Percentiles rank a stretch among this genome's conserved stretches.
Conservation (phyloP, 495 filamentous ascomycete genomes). For the Penicillium nucicola region DNA sequence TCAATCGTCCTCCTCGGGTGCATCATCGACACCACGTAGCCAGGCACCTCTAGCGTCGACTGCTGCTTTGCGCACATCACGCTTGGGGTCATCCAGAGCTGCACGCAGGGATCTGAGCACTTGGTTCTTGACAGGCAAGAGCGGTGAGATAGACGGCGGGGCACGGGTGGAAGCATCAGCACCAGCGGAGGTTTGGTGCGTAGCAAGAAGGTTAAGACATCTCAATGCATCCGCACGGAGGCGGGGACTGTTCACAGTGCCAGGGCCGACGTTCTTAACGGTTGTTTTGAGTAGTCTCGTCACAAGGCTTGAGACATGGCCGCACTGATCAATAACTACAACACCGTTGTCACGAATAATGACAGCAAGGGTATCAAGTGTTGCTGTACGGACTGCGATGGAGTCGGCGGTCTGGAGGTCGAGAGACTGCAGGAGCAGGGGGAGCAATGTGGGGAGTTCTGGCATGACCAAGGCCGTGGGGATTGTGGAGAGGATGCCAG, state of each 20-base stretch:
- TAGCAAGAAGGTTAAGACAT: slow-evolving; percentile 57
- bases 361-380: slow-evolving; percentile 57
- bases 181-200: slow-evolving; percentile 20
- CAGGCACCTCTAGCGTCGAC: slow-evolving; percentile 67
- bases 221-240: slow-evolving; percentile 52
- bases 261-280: slow-evolving; percentile 6
- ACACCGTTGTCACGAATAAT: slow-evolving; percentile 58
- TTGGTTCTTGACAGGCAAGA: slow-evolving; percentile 56
- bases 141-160: slow-evolving; percentile 36
- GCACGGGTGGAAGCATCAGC: slow-evolving; percentile 29
- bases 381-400: slow-evolving; percentile 57
- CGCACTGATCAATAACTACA: slow-evolving; percentile 47
- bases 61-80: slow-evolving; percentile 64
- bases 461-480: slow-evolving; percentile 58
- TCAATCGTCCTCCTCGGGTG: slow-evolving; percentile 54
- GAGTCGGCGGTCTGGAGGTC: slow-evolving; percentile 53
- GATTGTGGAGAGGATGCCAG: slow-evolving; percentile 60
- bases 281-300: slow-evolving; percentile 53
- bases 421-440: slow-evolving; percentile 69
- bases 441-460: slow-evolving; percentile 56
- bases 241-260: slow-evolving; percentile 31
- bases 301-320: slow-evolving; percentile 59
- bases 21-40: slow-evolving; percentile 59
- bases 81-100: slow-evolving; percentile 64
- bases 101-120: slow-evolving; percentile 53